Evolutionary conservation across 257 asterid species (phyloP), one percentile per base, ranked within the genome.

Genomic region (Penstemon eatonii): DNA sequence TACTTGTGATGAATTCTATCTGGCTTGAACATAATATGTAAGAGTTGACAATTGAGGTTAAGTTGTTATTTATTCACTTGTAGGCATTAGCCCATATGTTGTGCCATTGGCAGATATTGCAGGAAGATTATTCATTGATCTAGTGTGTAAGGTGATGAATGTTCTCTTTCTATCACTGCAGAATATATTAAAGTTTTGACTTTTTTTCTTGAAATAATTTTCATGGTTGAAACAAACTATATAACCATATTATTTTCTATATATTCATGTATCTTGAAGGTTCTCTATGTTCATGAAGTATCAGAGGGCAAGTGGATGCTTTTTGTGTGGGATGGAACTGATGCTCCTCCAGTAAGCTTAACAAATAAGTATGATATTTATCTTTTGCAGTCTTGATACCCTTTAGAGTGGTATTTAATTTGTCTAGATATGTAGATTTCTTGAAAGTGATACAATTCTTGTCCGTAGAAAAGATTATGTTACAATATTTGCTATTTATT

Each of bases 281-380:
- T 25, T 69, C 55, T 69, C 51, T 70, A 75, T 63, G 54, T 65
- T 25, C 33, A 61, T 59, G 69, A 75, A 59, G 69, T 65, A 70
- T 67, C 73, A n/a, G 15, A 43, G 10, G 75, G 63, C 62, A 65
- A 37, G 40, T 70, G 73, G 80, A 65, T 70, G 73, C 56, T 75
- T 19, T 70, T 64, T 60, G 76, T 70, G 46, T 70, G 80, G 80
- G 80, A 75, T 60, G 80, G 80, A 56, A 75, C 76, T 59, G 76
- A 70, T 70, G 68, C 60, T 59, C 73, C 76, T 9, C 47, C 70
- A 5, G 19, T 76, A 9, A 45, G 66, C 72, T 58, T 65, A 42
- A 49, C 54, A 3, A 36, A 55, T 18, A 40, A 45, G 80, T 38
- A 58, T 9, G 56, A 5, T 37, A 5, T 59, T 36, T 0, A 9